Conservation (phyloP, 805 yeast species). For the Lachancea meyersii region DNA sequence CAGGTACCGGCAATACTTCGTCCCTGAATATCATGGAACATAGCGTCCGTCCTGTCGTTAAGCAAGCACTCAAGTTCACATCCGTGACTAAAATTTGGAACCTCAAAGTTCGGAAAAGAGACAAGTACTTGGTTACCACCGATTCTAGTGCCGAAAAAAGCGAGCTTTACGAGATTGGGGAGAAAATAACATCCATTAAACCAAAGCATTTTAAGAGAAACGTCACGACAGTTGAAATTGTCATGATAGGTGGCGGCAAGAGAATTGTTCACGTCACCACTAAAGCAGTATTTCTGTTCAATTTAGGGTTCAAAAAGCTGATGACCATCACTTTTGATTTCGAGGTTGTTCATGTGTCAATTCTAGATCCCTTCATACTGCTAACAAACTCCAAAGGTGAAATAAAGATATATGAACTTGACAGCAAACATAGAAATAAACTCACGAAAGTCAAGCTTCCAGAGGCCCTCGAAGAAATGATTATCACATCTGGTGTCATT, state of each 20-base stretch:
- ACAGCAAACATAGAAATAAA: conserved; percentile 31
- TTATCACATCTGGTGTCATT: conserved; percentile 66
- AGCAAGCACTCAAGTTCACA: conserved; percentile 63
- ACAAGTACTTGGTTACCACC: conserved; percentile 63
- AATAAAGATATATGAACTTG: conserved; percentile 49
- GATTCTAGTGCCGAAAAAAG: conserved; percentile 58
- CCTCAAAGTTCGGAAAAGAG: conserved; percentile 39
- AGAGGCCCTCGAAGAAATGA: conserved; percentile 37
- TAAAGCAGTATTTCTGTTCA: conserved; percentile 55
- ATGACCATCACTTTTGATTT: conserved; percentile 48
- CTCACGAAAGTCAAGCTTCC: conserved; percentile 35
- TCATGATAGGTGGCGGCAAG: conserved; percentile 48
- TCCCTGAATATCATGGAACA: conserved; percentile 59
- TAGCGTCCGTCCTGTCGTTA: conserved; percentile 59
- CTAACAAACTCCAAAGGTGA: conserved; percentile 66
- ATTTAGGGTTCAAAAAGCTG: conserved; percentile 50
- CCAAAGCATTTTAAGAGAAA: conserved; percentile 58
- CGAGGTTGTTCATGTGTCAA: conserved; percentile 58
- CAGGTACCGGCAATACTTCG: conserved; percentile 55
- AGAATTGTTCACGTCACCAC: conserved; percentile 72
- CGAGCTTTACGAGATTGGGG: conserved; percentile 59
- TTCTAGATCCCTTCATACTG: conserved; percentile 57
- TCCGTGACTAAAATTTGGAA: conserved; percentile 76
- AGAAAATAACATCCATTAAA: conserved; percentile 54
- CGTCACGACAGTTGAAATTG: conserved; percentile 60